Evolutionary conservation across 2,329 filamentous ascomycete species (phyloP).

Genomic region (Thermomyces lanuginosus): DNA sequence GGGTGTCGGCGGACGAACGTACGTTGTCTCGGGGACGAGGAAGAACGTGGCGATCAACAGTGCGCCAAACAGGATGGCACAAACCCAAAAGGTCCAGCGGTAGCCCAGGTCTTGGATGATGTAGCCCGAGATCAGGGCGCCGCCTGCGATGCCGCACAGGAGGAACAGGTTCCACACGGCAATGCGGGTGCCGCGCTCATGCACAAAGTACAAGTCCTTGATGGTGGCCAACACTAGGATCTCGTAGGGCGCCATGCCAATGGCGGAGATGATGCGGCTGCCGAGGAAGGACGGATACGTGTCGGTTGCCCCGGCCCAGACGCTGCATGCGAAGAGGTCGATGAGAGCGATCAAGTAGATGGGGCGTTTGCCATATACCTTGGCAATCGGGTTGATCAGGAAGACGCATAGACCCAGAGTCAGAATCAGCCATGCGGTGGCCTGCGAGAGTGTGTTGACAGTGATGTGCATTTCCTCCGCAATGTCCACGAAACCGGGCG

Average conservation of each 20-base stretch:
- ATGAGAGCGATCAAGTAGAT: conserved; percentile 4
- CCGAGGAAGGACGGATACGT: conserved; percentile 3
- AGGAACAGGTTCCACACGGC: conserved; percentile 5
- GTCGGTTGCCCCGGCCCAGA: conserved; percentile 2
- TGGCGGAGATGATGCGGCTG: conserved; percentile 1
- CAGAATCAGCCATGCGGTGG: conserved; percentile 5
- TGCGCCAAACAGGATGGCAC: conserved; percentile 4
- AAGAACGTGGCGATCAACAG: conserved; percentile 3
- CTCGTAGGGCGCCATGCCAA: conserved; percentile 5
- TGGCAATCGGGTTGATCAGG: conserved; percentile 4
- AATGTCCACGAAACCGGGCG: conserved; percentile 5
- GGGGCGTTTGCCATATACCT: conserved; percentile 4
- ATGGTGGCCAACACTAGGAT: conserved; percentile 4
- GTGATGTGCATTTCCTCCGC: conserved; percentile 2
- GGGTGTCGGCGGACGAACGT: neutral
- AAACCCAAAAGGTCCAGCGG: conserved; percentile 5
- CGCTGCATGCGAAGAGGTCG: conserved; percentile 2
- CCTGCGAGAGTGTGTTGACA: conserved; percentile 3
- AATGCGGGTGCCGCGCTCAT: conserved; percentile 5
- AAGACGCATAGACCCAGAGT: conserved; percentile 4
- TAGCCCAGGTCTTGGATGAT: conserved; percentile 5
- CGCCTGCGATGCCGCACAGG: conserved; percentile 5
- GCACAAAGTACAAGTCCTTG: conserved; percentile 5
- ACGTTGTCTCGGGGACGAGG: conserved; percentile 4
- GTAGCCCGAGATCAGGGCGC: conserved; percentile 4